Evolutionary conservation across 805 yeast genomes (phyloP).

Genomic region (Zygotorulaspora danielsina): DNA sequence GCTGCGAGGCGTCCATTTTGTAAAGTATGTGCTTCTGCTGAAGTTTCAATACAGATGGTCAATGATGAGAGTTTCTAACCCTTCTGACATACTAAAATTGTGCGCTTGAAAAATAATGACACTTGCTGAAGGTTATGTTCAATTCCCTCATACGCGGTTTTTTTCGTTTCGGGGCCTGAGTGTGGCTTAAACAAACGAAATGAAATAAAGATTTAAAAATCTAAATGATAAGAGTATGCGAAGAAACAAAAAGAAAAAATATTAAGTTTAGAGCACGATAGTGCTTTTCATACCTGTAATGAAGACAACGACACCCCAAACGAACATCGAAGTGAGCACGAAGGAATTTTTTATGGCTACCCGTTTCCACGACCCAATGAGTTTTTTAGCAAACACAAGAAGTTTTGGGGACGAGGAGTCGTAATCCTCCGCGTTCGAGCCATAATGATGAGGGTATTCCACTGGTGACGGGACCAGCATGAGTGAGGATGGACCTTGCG

Average conservation of each 20-base stretch:
- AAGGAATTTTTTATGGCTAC: slow-evolving; percentile 16
- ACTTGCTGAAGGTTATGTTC: background rate
- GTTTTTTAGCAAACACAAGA: slow-evolving; percentile 6
- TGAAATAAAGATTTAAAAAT: background rate
- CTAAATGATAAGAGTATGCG: too few species aligned
- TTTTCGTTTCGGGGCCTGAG: background rate
- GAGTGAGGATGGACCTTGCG: slow-evolving; percentile 4
- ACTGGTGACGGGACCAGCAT: slow-evolving; percentile 7
- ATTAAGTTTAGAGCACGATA: background rate
- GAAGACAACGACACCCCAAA: slow-evolving; percentile 22
- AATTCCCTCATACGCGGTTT: background rate
- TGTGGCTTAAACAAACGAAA: too few species aligned
- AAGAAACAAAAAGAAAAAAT: too few species aligned
- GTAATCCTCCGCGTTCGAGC: slow-evolving; percentile 5
- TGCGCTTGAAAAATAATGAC: too few species aligned
- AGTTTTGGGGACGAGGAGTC: slow-evolving; percentile 8
- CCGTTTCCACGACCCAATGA: slow-evolving; percentile 16
- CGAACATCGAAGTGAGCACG: slow-evolving; percentile 15
- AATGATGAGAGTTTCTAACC: too few species aligned
- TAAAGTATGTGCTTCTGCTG: too few species aligned
- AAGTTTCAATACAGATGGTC: too few species aligned
- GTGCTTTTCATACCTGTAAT: slow-evolving; percentile 15
- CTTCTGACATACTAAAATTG: background rate
- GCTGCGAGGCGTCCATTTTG: slow-evolving; percentile 14
- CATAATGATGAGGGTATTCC: slow-evolving; percentile 8